A percentile compares a stretch with the other conserved stretches of the same genome.
phyloP scores from a whole-genome alignment of 768 basidiomycete genomes.

The Rhodocollybia butyracea region DNA sequence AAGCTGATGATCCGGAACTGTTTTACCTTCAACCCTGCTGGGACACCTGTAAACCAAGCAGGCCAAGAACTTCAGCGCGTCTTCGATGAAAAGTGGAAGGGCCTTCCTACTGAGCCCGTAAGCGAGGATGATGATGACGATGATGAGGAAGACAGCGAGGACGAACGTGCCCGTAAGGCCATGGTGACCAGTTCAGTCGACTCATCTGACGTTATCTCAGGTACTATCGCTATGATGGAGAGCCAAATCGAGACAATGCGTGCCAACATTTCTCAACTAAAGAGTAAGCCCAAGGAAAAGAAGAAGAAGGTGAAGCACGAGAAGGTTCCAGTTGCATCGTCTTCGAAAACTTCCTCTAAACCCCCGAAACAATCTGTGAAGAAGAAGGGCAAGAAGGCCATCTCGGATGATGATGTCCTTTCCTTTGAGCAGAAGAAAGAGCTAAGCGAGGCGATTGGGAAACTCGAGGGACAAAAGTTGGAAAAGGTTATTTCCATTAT shows the following conservation, averaged over 20 bases:
- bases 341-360: slow-evolving; percentile 56
- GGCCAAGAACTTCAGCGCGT: slow-evolving; percentile 81
- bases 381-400: slow-evolving; percentile 66
- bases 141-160: slow-evolving; percentile 61
- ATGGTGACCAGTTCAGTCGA: slow-evolving; percentile 7
- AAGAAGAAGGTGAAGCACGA: slow-evolving; percentile 70
- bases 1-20: slow-evolving; percentile 95
- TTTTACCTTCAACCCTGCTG: slow-evolving; percentile 85
- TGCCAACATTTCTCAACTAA: slow-evolving; percentile 63
- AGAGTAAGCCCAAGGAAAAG: slow-evolving; percentile 59
- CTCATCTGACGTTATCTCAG: slow-evolving; percentile 34
- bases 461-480: slow-evolving; percentile 78
- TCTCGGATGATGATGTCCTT: slow-evolving; percentile 73
- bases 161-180: slow-evolving; percentile 66
- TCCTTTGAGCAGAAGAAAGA: slow-evolving; percentile 99
- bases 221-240: slow-evolving; percentile 75
- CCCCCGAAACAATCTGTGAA: slow-evolving; percentile 35
- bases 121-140: slow-evolving; percentile 68
- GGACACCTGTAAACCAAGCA: slow-evolving; percentile 82
- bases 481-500: slow-evolving; percentile 94
- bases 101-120: slow-evolving; percentile 57
- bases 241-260: slow-evolving; percentile 77
- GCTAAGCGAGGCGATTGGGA: slow-evolving; percentile 89
- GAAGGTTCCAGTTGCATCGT: slow-evolving; percentile 51
- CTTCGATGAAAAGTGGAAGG: slow-evolving; percentile 92